phyloP scores from a whole-genome alignment of 352 stramenopile genomes.

The Poterioochromonas sp. region DNA sequence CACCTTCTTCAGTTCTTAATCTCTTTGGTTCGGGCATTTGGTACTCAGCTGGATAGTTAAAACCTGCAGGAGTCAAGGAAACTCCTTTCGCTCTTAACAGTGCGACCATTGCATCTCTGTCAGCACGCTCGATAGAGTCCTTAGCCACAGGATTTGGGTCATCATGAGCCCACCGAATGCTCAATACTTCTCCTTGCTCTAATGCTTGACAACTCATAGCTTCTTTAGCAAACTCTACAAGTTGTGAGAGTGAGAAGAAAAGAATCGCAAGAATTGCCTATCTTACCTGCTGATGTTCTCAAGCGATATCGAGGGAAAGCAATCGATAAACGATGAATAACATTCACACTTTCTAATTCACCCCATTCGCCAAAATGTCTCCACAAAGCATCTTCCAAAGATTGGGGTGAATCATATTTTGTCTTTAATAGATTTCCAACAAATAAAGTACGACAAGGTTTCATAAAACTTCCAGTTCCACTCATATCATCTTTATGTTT shows the following conservation, averaged over 20 bases:
- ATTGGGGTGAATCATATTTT: background rate
- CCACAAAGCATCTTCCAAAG: conserved; percentile 57
- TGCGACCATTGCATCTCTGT: conserved; percentile 63
- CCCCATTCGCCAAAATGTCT: conserved; percentile 82
- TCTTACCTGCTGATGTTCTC: background rate
- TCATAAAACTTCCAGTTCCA: conserved; percentile 75
- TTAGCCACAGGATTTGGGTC: conserved; percentile 84
- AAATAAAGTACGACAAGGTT: conserved; percentile 78
- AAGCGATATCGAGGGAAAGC: conserved; percentile 66
- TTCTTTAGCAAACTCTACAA: conserved; percentile 51
- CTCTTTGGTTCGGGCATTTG: conserved; percentile 34
- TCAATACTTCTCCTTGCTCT: conserved; percentile 72
- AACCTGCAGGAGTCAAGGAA: conserved; percentile 15
- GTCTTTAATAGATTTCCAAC: conserved; percentile 62
- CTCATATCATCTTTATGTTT: conserved; percentile 82
- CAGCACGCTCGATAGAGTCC: conserved; percentile 63
- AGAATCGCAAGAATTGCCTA: background rate
- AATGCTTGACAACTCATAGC: conserved; percentile 79
- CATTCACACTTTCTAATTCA: conserved; percentile 80
- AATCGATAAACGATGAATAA: conserved; percentile 77
- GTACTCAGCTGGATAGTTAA: conserved; percentile 36
- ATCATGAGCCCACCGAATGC: conserved; percentile 80
- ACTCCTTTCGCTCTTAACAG: conserved; percentile 38
- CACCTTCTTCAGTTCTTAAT: conserved; percentile 17
- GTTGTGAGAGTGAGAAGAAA: background rate